Conservation (phyloP, 306 rosid genomes). For the Prunus mume region DNA sequence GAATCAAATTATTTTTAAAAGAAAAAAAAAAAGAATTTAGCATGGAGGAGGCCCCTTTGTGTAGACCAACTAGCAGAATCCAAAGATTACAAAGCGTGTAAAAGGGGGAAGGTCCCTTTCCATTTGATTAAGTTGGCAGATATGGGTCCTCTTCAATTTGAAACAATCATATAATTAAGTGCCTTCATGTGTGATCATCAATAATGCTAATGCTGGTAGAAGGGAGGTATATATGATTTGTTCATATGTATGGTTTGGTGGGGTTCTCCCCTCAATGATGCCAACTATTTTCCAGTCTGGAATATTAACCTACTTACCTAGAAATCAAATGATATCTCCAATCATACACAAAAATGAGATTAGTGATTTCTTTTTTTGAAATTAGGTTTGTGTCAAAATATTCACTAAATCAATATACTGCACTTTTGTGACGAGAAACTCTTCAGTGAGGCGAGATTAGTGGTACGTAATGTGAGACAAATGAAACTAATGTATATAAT, state of each 20-base stretch:
- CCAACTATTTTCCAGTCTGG: conserved; percentile 5
- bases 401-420: background rate
- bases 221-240: conserved; percentile 4
- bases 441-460: background rate
- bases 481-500: too few species aligned
- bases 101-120: background rate
- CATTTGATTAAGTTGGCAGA: conserved; percentile 24
- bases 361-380: background rate
- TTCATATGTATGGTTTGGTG: conserved; percentile 12
- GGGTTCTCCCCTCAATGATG: conserved; percentile 1
- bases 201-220: conserved; percentile 18
- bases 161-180: conserved; percentile 12
- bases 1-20: conserved; percentile 45
- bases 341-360: background rate
- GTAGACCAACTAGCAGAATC: conserved; percentile 22
- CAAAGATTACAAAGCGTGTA: conserved; percentile 15
- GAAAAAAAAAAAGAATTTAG: conserved; percentile 7
- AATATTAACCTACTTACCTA: conserved; percentile 17
- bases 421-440: background rate
- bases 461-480: too few species aligned
- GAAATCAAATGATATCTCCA: conserved; percentile 2
- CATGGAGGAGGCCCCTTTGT: conserved; percentile 14
- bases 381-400: background rate
- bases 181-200: background rate
- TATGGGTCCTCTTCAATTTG: conserved; percentile 21